These are phyloP conservation scores for Arachis stenosperma DNA, from an alignment of 306 rosid species.

Conservation along the genomic window DNA sequence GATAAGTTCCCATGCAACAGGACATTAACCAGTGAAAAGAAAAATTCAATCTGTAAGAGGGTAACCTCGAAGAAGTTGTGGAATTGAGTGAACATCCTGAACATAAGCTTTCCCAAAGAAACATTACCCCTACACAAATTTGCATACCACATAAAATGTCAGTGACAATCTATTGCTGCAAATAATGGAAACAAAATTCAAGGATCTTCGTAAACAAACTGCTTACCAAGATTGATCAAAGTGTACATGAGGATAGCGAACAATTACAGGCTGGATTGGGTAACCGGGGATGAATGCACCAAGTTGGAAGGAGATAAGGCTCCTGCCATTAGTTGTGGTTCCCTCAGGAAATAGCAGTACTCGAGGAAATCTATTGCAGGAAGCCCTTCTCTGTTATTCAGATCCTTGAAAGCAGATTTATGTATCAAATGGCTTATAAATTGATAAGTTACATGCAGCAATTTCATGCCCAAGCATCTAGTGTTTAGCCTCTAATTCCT, in stretches of 20 bases:
- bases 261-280: slow-evolving; percentile 86
- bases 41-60: slow-evolving; percentile 27
- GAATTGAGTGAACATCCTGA: slow-evolving; percentile 94
- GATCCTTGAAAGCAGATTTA: slow-evolving; percentile 92
- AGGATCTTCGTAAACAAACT: slow-evolving; percentile 34
- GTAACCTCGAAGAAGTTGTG: slow-evolving; percentile 94
- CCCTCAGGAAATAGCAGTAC: slow-evolving; percentile 97
- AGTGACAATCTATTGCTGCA: slow-evolving; percentile 30
- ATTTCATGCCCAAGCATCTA: slow-evolving; percentile 30
- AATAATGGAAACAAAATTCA: slow-evolving; percentile 36
- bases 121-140: slow-evolving; percentile 72
- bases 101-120: slow-evolving; percentile 81
- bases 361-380: slow-evolving; percentile 83
- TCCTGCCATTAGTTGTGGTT: slow-evolving; percentile 92
- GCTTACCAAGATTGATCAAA: slow-evolving; percentile 97
- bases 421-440: slow-evolving; percentile 94
- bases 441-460: slow-evolving; percentile 46
- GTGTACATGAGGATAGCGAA: slow-evolving; percentile 96
- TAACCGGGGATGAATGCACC: slow-evolving; percentile 92
- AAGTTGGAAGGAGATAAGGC: slow-evolving; percentile 89
- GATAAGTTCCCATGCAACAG: slow-evolving; percentile 22
- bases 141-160: slow-evolving; percentile 28
- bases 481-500: slow-evolving; percentile 10
- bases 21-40: slow-evolving; percentile 18
- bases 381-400: slow-evolving; percentile 97